These are phyloP conservation scores for Xylariaceae sp. DNA, from an alignment of 2,329 filamentous ascomycete species.

Conservation along the genomic window DNA sequence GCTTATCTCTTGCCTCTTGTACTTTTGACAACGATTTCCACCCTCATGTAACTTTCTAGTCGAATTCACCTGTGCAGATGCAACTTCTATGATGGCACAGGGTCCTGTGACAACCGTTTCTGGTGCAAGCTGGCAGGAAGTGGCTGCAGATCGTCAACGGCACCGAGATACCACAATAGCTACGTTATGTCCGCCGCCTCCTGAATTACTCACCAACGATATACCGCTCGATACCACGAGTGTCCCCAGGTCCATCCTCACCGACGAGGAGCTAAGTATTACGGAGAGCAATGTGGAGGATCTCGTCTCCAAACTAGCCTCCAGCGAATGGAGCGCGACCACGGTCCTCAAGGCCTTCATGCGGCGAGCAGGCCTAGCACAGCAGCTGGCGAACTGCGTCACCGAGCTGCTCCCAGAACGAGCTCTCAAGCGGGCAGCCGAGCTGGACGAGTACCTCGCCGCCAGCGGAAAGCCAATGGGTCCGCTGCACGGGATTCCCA, in stretches of 20 bases:
- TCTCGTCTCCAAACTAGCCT: slow-evolving; percentile 50
- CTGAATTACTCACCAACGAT: slow-evolving; percentile 35
- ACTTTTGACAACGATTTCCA: not conserved
- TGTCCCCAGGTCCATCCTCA: slow-evolving; percentile 53
- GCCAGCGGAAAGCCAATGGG: slow-evolving; percentile 31
- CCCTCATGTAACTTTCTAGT: not conserved
- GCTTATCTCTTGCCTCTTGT: too few species aligned
- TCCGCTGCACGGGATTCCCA: slow-evolving; percentile 42
- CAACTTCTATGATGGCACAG: slow-evolving; percentile 26
- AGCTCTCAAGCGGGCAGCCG: slow-evolving; percentile 33
- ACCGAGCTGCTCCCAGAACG: slow-evolving; percentile 35
- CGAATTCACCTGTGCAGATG: not conserved
- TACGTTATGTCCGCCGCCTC: slow-evolving; percentile 47
- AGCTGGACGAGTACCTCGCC: slow-evolving; percentile 34
- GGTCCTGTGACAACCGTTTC: slow-evolving; percentile 33
- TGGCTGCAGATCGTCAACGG: slow-evolving; percentile 52
- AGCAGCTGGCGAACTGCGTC: slow-evolving; percentile 47
- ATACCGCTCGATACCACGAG: slow-evolving; percentile 52
- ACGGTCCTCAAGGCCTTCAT: slow-evolving; percentile 60
- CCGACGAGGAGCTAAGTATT: slow-evolving; percentile 53
- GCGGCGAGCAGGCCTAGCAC: slow-evolving; percentile 58
- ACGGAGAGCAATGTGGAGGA: slow-evolving; percentile 54
- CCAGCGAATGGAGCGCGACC: slow-evolving; percentile 49
- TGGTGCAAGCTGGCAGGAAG: slow-evolving; percentile 51
- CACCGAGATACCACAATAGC: slow-evolving; percentile 53